Base-by-base conservation (phyloP, 352 stramenopile species). In the Globisporangium rhizosaccharum region DNA sequence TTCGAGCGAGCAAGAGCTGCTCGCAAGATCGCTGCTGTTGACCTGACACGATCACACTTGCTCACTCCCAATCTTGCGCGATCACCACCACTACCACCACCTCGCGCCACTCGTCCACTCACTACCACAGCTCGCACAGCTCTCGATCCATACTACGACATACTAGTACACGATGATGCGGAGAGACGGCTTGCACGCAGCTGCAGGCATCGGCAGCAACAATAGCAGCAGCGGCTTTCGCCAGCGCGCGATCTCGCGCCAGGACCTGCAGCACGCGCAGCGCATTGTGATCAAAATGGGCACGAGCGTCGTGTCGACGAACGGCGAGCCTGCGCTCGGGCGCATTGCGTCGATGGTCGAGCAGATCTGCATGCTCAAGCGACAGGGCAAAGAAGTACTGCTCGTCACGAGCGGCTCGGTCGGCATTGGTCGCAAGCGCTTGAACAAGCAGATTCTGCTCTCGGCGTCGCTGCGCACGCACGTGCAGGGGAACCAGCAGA, bases 211-310 rank as follows among this genome's bases (percentile, higher is more conserved):
- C 42, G 65, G 65, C 55, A 33, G 45, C 37, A 20, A 1, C 15
- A 11, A 9, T 36, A 52, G 20, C 26, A 53, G 25, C 52, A 48
- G 30, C 45, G 65, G 65, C 47, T 56, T 59, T 26, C 6, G 15
- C 9, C 64, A 75, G 57, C 80, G 78, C 54, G 56, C 76, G 33
- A 83, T 90, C 70, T 78, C 76, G 49, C 81, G 81, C 42, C 65
- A 71, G 42, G 82, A 92, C 57, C 79, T 94, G 46, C 72, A 90
- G 59, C 75, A 92, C 63, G 81, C 83, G 14, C 79, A 76, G 50
- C 90, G 91, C 59, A 95, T 99, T 49, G 90, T 98, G 39, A 82
- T 99, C 60, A 99, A 99, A 63, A 96, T 96, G 70, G 96, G 96
- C 28, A 99, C 96, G 12, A 97, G 87, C 53, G 92, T 98, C 25